phyloP scores from a whole-genome alignment of 2,329 filamentous ascomycete species.

The Fusarium praegraminearum region DNA sequence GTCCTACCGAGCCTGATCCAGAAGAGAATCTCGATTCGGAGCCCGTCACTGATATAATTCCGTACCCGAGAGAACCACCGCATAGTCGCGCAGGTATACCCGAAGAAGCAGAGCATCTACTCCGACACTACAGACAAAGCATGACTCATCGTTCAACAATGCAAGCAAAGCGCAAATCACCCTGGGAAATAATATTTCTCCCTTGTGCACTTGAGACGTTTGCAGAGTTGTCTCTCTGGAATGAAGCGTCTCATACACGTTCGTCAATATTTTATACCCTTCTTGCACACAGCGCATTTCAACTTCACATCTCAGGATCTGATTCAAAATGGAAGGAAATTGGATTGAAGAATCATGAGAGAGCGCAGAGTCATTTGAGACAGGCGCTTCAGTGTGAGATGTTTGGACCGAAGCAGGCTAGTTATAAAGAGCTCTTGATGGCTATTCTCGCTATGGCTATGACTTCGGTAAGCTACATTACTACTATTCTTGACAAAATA shows the following conservation, averaged over 20 bases:
- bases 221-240: slow-evolving; percentile 57
- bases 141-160: slow-evolving; percentile 45
- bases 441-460: slow-evolving; percentile 52
- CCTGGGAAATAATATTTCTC: slow-evolving; percentile 58
- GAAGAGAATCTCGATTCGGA: neutral
- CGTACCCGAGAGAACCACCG: slow-evolving; percentile 2
- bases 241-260: slow-evolving; percentile 54
- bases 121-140: slow-evolving; percentile 48
- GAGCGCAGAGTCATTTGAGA: slow-evolving; percentile 51
- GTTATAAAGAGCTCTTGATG: slow-evolving; percentile 60
- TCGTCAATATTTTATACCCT: slow-evolving; percentile 55
- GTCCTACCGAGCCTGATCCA: neutral
- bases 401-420: slow-evolving; percentile 51
- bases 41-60: neutral
- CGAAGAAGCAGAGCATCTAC: slow-evolving; percentile 43
- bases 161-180: slow-evolving; percentile 54
- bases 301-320: slow-evolving; percentile 47
- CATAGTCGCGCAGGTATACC: slow-evolving; percentile 14
- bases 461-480: slow-evolving; percentile 29
- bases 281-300: slow-evolving; percentile 58
- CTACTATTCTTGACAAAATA: fast-evolving
- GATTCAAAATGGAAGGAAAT: slow-evolving; percentile 47
- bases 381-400: slow-evolving; percentile 52
- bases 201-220: slow-evolving; percentile 57
- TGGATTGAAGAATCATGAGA: slow-evolving; percentile 47